Evolutionary conservation across 2,329 filamentous ascomycete genomes (phyloP), one percentile per base, ranked within the genome.

Genomic region (Alternaria rosae): DNA sequence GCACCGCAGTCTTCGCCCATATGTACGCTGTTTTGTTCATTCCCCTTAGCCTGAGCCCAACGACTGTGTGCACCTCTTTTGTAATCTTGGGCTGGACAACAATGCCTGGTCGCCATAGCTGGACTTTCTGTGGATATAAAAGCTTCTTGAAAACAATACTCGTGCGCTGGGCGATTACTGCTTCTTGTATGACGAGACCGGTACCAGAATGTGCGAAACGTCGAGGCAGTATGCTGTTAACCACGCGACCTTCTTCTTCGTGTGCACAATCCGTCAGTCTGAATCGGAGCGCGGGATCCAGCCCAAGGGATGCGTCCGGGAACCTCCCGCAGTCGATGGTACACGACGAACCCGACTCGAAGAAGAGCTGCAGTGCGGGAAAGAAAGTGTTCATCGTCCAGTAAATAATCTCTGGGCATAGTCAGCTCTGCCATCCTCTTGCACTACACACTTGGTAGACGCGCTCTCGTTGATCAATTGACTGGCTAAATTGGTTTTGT

Each of bases 321-420:
- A 69, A 63, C 11, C 50, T 50, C 10, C 62, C 54, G 10, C 66
- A 64, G 15, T 73, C 68, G 28, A 77, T 72, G 2, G 66, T 72
- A 57, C 69, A 74, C 1, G 73, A 74, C 9, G 62, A 64, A 5
- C 73, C 72, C 15, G 74, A 77, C 41, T 69, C 70, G 53, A 76
- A 76, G 59, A 74, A 76, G 17, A 76, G 59, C 54, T 76, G 74
- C 0, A 77, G 44, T n/a, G 66, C 65, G 1, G 73, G 67, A 52
- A 74, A 74, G 66, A 76, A 74, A 0, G 69, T 74, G 35, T 74
- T 73, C 61, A 76, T 50, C 7, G 60, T 68, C 73, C 72, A 77
- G 45, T 71, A 64, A 7, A 69, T 38, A 35, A 75, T 74, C 21
- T 58, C 73, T 76, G 42, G 3, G 8, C 11, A 11, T 26, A 11